Percentiles rank a stretch among this genome's conserved stretches.
These are phyloP conservation scores for Mycena haematopus DNA, from an alignment of 768 basidiomycete genomes.

Conservation along the genomic window DNA sequence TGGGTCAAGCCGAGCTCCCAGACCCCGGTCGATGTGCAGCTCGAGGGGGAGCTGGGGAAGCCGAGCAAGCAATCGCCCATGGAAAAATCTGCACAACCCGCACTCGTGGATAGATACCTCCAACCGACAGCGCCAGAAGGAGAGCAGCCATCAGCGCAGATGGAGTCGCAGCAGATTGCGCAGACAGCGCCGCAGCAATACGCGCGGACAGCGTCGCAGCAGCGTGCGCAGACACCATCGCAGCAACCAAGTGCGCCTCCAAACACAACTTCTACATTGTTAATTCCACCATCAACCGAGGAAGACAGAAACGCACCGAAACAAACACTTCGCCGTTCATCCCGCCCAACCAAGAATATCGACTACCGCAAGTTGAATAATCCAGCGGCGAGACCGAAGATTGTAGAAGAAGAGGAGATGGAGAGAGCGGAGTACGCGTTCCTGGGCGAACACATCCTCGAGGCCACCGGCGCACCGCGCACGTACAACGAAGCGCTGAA, in stretches of 20 bases:
- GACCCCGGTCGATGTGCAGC: conserved; percentile 18
- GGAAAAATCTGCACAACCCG: conserved; percentile 9
- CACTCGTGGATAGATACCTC: background rate
- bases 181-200: background rate
- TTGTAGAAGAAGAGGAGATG: too few relatives aligned
- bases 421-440: background rate
- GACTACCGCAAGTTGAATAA: too few relatives aligned
- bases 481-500: conserved; percentile 4
- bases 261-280: too few relatives aligned
- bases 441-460: background rate
- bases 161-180: background rate
- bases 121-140: background rate
- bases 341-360: too few relatives aligned
- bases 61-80: conserved; percentile 17
- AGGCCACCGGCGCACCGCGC: background rate
- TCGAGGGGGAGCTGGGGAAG: conserved; percentile 24
- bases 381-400: too few relatives aligned
- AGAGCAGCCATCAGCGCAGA: background rate
- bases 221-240: background rate
- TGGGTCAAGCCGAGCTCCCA: conserved; percentile 13
- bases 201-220: background rate
- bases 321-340: too few relatives aligned
- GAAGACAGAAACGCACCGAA: too few relatives aligned
- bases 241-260: too few relatives aligned
- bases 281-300: too few relatives aligned